A percentile compares a stretch with the other conserved stretches of the same genome.
Conservation (phyloP, 2,329 filamentous ascomycete species). For the Colletotrichum lupini region DNA sequence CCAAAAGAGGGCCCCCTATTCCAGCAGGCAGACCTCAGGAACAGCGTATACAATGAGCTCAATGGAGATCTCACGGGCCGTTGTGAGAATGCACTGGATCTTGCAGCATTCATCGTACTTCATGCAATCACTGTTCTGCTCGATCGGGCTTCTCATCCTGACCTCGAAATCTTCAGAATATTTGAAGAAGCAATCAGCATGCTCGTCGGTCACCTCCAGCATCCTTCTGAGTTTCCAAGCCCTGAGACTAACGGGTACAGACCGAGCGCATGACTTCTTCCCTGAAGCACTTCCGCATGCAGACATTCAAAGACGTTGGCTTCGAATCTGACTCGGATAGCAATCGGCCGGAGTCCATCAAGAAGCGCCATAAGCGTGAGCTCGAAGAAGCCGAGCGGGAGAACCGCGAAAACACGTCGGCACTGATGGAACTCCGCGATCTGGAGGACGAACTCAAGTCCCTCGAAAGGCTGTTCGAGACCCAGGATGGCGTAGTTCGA, state of each 20-base stretch:
- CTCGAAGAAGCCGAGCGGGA: constrained; percentile 58
- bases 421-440: constrained; percentile 70
- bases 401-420: constrained; percentile 72
- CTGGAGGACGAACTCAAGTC: constrained; percentile 73
- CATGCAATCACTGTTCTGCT: constrained; percentile 72
- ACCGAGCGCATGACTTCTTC: constrained; percentile 72
- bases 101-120: constrained; percentile 70
- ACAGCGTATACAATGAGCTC: constrained; percentile 73
- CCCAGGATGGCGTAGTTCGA: constrained; percentile 62
- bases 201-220: constrained; percentile 52
- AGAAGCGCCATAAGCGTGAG: constrained; percentile 53
- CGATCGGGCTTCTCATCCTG: constrained; percentile 68
- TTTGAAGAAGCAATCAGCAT: constrained; percentile 75
- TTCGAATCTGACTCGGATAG: constrained; percentile 50
- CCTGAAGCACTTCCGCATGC: constrained; percentile 70
- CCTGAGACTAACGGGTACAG: constrained; percentile 44
- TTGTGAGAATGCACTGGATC: constrained; percentile 70
- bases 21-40: constrained; percentile 70
- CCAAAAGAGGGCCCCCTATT: constrained; percentile 66
- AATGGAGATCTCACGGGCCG: constrained; percentile 72
- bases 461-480: constrained; percentile 66
- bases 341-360: constrained; percentile 55
- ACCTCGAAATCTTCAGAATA: constrained; percentile 72
- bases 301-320: constrained; percentile 57
- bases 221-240: not conserved